Evolutionary conservation across 352 stramenopile species (phyloP).

Genomic region (Globisporangium ultimum): DNA sequence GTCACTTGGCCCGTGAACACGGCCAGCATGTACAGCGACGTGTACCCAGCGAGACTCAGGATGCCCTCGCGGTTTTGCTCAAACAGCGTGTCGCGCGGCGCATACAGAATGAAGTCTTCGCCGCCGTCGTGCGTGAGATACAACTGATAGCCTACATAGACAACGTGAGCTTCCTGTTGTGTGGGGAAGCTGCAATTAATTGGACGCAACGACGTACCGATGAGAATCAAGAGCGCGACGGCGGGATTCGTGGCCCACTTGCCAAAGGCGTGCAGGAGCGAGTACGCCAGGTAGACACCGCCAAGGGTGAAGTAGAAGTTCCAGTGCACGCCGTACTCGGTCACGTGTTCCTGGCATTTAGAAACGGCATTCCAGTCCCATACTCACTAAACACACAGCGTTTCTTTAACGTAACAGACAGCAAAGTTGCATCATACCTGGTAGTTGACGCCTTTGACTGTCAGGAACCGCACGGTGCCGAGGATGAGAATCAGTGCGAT

Average conservation of each 20-base stretch:
- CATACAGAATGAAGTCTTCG: constrained; percentile 76
- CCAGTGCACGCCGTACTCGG: constrained; percentile 99
- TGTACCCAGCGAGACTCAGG: constrained; percentile 91
- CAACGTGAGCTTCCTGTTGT: neutral
- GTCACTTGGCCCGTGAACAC: constrained; percentile 58
- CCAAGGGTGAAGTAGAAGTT: constrained; percentile 99
- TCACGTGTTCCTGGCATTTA: constrained; percentile 88
- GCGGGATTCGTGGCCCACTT: constrained; percentile 41
- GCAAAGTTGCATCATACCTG: constrained; percentile 40
- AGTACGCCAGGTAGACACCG: constrained; percentile 74
- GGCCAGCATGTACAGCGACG: constrained; percentile 83
- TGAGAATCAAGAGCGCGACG: constrained; percentile 31
- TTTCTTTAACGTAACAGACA: neutral
- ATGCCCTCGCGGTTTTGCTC: constrained; percentile 95
- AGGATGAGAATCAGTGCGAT: constrained; percentile 72
- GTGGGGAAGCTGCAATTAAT: neutral
- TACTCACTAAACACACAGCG: neutral
- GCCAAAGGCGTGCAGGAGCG: constrained; percentile 47
- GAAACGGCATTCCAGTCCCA: neutral
- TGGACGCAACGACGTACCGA: constrained; percentile 25
- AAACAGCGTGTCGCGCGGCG: constrained; percentile 75
- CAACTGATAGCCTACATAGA: constrained; percentile 71
- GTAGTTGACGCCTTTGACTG: constrained; percentile 84
- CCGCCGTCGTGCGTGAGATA: constrained; percentile 68
- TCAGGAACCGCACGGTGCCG: constrained; percentile 65